Evolutionary conservation across 169 alveolate species (phyloP).

Genomic region (Perkinsus marinus): DNA sequence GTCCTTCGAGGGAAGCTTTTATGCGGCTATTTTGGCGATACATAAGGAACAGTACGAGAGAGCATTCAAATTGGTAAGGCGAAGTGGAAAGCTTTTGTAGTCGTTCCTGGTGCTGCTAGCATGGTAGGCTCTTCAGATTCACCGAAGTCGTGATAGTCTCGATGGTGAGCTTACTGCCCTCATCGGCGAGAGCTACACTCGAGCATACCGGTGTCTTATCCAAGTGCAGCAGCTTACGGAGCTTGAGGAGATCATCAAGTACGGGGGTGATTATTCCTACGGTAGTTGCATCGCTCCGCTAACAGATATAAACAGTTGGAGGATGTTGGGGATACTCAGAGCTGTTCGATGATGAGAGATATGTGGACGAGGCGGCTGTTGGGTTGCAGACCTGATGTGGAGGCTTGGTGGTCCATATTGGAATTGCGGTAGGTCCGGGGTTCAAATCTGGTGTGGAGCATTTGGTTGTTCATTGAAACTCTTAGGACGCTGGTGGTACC

Average conservation of each 20-base stretch:
- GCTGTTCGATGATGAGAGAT: slow-evolving; percentile 35
- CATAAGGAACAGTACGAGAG: slow-evolving; percentile 39
- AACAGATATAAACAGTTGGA: slow-evolving; percentile 28
- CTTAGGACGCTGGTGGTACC: slow-evolving; percentile 15
- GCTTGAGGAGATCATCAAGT: slow-evolving; percentile 69
- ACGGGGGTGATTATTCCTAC: neutral
- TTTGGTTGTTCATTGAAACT: slow-evolving; percentile 19
- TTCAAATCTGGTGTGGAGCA: slow-evolving; percentile 13
- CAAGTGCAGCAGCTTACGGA: slow-evolving; percentile 60
- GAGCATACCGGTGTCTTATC: slow-evolving; percentile 68
- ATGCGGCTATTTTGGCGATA: slow-evolving; percentile 51
- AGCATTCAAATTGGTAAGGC: slow-evolving; percentile 39
- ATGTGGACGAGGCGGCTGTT: slow-evolving; percentile 49
- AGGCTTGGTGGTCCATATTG: slow-evolving; percentile 34
- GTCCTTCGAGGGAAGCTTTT: slow-evolving; percentile 59
- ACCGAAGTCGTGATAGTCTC: slow-evolving; percentile 53
- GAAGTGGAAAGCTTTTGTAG: no score
- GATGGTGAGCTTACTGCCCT: slow-evolving; percentile 62
- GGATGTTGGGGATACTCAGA: slow-evolving; percentile 14
- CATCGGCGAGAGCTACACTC: slow-evolving; percentile 61
- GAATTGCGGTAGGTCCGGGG: slow-evolving; percentile 19
- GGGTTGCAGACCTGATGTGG: slow-evolving; percentile 12
- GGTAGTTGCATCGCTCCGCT: neutral
- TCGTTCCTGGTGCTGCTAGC: no score
- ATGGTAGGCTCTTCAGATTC: no score